phyloP scores from a whole-genome alignment of 495 filamentous ascomycete species.

The Sordaria brevicollis region DNA sequence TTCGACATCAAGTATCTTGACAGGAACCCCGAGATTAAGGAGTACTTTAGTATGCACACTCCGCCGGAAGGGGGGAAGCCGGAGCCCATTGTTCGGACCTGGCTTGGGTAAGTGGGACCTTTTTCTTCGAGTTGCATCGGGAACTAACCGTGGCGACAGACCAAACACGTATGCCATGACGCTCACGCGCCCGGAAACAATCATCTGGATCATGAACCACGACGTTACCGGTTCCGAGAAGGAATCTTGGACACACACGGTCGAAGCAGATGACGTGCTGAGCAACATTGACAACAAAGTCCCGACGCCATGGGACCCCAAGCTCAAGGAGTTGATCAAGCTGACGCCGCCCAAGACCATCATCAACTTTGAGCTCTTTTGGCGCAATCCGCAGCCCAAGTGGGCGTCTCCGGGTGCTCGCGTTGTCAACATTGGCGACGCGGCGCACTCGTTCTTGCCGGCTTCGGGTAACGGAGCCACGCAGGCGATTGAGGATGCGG shows the following conservation, averaged over 20 bases:
- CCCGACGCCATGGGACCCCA: conserved; percentile 35
- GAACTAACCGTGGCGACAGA: conserved; percentile 14
- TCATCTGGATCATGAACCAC: conserved; percentile 49
- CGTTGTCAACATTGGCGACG: conserved; percentile 54
- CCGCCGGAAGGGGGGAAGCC: conserved; percentile 19
- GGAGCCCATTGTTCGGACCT: conserved; percentile 30
- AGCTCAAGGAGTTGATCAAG: conserved; percentile 45
- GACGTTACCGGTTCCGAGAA: conserved; percentile 40
- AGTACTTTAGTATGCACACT: conserved; percentile 32
- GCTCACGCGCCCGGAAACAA: conserved; percentile 36
- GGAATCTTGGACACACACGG: conserved; percentile 43
- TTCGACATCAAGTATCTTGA: conserved; percentile 27
- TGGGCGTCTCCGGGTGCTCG: conserved; percentile 53
- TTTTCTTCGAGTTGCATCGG: not conserved
- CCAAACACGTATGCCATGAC: conserved; percentile 41
- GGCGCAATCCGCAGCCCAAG: conserved; percentile 50
- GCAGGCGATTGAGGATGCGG: conserved; percentile 61
- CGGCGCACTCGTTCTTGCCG: conserved; percentile 60
- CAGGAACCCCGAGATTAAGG: conserved; percentile 32
- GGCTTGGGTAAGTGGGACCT: conserved; percentile 26
- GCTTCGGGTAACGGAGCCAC: conserved; percentile 58
- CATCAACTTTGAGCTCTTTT: conserved; percentile 62
- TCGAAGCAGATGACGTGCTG: conserved; percentile 44
- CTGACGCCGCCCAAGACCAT: conserved; percentile 45
- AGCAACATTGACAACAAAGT: conserved; percentile 34